Evolutionary conservation across 352 stramenopile species (phyloP).

Genomic region (Pythium apleroticum): DNA sequence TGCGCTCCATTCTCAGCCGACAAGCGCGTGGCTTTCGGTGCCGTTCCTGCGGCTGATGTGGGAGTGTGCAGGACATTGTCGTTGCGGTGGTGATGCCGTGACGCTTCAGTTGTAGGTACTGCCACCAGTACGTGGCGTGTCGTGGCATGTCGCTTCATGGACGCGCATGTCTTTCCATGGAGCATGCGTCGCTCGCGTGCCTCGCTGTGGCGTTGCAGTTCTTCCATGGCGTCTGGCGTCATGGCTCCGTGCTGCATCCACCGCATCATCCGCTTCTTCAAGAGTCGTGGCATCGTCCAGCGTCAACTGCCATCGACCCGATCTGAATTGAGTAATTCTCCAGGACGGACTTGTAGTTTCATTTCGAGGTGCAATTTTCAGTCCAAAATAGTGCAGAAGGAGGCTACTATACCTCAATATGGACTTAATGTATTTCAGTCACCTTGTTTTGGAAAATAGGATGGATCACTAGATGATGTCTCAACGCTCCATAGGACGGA

Average conservation of each 20-base stretch:
- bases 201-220: slow-evolving; percentile 8
- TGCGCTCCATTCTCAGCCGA: not conserved
- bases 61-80: not conserved
- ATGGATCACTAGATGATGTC: slow-evolving; percentile 5
- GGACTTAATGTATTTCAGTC: not conserved
- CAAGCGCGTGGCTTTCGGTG: not conserved
- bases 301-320: not conserved
- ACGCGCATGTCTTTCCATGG: slow-evolving; percentile 16
- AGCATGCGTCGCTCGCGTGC: slow-evolving; percentile 1
- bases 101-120: not conserved
- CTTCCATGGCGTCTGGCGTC: slow-evolving; percentile 23
- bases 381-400: no score
- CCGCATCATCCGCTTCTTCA: not conserved
- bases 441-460: not conserved
- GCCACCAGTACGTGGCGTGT: not conserved
- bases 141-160: not conserved
- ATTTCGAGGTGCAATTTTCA: slow-evolving; percentile 11
- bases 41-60: not conserved
- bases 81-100: slow-evolving; percentile 1
- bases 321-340: not conserved
- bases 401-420: no score
- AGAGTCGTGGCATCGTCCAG: not conserved
- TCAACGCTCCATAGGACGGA: slow-evolving; percentile 11
- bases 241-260: slow-evolving; percentile 1
- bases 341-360: slow-evolving; percentile 20